A percentile compares a stretch with the other conserved stretches of the same genome.
Evolutionary conservation across 2,329 filamentous ascomycete genomes (phyloP).

Genomic region (Xylariomycetidae sp.): DNA sequence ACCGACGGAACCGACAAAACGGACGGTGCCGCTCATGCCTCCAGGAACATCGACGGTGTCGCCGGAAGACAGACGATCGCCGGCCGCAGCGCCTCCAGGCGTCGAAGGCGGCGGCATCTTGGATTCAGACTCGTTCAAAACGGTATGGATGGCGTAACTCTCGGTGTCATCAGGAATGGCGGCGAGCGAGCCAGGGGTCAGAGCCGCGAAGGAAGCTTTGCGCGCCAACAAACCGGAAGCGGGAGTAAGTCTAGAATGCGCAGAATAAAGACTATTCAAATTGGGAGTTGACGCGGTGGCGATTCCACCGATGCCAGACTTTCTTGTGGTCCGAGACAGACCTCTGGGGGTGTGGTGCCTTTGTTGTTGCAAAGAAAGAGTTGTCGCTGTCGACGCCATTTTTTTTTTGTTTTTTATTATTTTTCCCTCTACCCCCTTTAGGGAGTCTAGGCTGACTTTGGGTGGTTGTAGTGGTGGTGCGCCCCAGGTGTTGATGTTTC

Average conservation of each 20-base stretch:
- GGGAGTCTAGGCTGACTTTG: no score
- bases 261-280: constrained; percentile 46
- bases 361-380: constrained; percentile 26
- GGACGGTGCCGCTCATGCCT: constrained; percentile 84
- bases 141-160: constrained; percentile 56
- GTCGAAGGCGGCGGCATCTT: constrained; percentile 49
- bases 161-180: constrained; percentile 63
- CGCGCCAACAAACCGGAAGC: constrained; percentile 48
- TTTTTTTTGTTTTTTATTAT: constrained; percentile 10
- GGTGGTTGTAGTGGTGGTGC: no score
- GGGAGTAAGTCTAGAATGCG: constrained; percentile 43
- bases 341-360: constrained; percentile 22
- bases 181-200: constrained; percentile 60
- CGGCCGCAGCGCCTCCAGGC: constrained; percentile 37
- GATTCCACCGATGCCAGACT: constrained; percentile 31
- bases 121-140: constrained; percentile 37
- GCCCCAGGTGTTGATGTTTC: no score
- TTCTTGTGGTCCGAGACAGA: constrained; percentile 37
- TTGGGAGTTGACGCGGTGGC: constrained; percentile 55
- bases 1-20: constrained; percentile 80
- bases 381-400: constrained; percentile 30
- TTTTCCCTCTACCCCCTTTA: no score
- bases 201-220: constrained; percentile 67
- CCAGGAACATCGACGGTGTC: constrained; percentile 89
- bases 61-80: constrained; percentile 61